phyloP scores from a whole-genome alignment of 1,284 basidiomycete species.

The Ganoderma resinaceum region DNA sequence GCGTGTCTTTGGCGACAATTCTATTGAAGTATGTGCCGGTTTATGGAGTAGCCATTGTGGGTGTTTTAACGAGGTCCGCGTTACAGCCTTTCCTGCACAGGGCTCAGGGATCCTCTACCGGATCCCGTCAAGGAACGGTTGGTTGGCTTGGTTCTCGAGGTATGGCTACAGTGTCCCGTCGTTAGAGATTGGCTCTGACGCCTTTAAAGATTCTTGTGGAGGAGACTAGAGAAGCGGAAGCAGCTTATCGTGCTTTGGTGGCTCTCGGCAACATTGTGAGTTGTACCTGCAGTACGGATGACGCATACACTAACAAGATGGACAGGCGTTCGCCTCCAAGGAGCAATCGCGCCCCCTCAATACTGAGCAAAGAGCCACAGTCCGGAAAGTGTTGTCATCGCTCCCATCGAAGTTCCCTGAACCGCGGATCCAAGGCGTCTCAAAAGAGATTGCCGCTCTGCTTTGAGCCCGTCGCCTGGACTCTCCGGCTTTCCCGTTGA shows the following conservation, averaged over 20 bases:
- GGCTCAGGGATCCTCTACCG: constrained; percentile 51
- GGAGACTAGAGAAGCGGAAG: constrained; percentile 83
- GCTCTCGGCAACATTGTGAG: constrained; percentile 83
- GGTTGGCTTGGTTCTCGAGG: constrained; percentile 55
- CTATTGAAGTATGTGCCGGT: constrained; percentile 75
- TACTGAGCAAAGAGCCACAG: constrained; percentile 46
- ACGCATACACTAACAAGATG: background rate
- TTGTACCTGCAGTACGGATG: background rate
- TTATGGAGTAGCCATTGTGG: background rate
- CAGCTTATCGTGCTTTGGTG: constrained; percentile 84
- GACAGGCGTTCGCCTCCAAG: constrained; percentile 59
- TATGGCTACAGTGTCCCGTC: constrained; percentile 35
- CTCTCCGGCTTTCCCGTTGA: background rate
- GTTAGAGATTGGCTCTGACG: constrained; percentile 20
- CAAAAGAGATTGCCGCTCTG: constrained; percentile 52
- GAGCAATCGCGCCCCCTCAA: constrained; percentile 45
- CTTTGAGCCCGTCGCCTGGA: constrained; percentile 22
- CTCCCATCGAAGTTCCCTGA: constrained; percentile 59
- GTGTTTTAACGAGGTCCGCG: constrained; percentile 8
- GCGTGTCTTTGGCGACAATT: constrained; percentile 78
- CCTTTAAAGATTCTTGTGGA: constrained; percentile 60
- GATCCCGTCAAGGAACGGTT: constrained; percentile 44
- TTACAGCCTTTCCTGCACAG: constrained; percentile 68
- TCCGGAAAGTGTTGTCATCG: constrained; percentile 48
- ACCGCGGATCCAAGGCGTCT: constrained; percentile 59